Conservation (phyloP, 163 green algal species). For the Volvox carteri region DNA sequence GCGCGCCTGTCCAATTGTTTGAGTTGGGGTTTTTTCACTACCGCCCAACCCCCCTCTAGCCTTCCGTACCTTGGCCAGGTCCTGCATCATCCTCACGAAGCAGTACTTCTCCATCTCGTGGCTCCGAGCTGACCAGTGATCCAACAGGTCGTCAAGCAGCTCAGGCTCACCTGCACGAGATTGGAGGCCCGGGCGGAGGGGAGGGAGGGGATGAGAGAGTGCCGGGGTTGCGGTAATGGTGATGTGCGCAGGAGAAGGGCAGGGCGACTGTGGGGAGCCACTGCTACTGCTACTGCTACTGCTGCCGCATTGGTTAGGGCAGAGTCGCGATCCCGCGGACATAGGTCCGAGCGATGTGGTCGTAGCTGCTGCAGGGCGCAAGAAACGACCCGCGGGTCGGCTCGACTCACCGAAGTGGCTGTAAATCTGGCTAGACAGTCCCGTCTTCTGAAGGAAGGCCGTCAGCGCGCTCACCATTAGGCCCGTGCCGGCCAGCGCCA, state of each 20-base stretch:
- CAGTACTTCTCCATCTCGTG: conserved; percentile 66
- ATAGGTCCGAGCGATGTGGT: no score
- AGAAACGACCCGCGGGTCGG: no score
- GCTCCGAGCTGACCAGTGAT: conserved; percentile 71
- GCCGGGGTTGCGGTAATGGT: not conserved
- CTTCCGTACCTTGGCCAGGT: conserved; percentile 51
- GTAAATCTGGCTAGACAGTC: conserved; percentile 51
- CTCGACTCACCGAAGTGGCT: conserved; percentile 48
- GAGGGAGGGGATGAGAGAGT: not conserved
- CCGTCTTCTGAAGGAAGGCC: conserved; percentile 63
- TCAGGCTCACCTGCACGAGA: conserved; percentile 63
- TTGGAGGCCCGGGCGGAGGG: not conserved
- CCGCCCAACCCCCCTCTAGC: not conserved
- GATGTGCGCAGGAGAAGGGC: not conserved
- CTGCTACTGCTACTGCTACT: no score
- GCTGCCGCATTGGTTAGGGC: no score
- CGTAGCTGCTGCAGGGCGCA: no score
- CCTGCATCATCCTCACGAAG: conserved; percentile 71
- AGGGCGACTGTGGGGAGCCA: not conserved
- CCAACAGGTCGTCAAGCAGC: conserved; percentile 79
- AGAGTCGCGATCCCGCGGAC: no score
- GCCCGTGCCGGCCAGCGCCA: conserved; percentile 51
- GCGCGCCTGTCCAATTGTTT: no score
- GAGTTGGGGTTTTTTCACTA: no score
- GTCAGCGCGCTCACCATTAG: conserved; percentile 50